Evolutionary conservation across 2,329 filamentous ascomycete species (phyloP).

Genomic region (Lecanoromycetidae sp.): DNA sequence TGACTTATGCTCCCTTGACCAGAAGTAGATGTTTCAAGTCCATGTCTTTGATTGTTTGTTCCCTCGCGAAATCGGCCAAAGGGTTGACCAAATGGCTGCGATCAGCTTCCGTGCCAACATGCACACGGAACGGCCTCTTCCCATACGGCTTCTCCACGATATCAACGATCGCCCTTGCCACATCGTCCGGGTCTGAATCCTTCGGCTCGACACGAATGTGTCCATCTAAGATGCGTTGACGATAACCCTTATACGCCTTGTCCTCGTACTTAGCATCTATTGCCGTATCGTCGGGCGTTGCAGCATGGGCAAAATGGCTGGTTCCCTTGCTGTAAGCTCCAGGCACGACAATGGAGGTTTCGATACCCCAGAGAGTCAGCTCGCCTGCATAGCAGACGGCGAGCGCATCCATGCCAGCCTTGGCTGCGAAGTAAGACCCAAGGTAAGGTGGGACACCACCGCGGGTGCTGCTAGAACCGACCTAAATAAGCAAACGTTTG

Average conservation of each 20-base stretch:
- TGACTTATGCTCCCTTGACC: not conserved
- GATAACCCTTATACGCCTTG: not conserved
- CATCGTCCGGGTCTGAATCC: not conserved
- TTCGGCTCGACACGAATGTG: not conserved
- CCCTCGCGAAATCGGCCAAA: not conserved
- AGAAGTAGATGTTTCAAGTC: not conserved
- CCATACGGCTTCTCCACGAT: not conserved
- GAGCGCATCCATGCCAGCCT: conserved; percentile 16
- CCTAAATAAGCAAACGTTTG: conserved; percentile 13
- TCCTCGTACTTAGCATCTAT: conserved; percentile 9
- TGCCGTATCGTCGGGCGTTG: conserved; percentile 3
- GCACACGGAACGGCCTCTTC: not conserved
- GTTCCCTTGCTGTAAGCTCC: conserved; percentile 16
- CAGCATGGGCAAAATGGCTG: conserved; percentile 13
- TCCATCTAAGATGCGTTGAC: not conserved
- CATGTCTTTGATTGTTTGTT: not conserved
- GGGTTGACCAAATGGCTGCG: not conserved
- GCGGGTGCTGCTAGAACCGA: conserved; percentile 10
- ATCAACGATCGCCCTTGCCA: not conserved
- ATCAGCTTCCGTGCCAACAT: not conserved
- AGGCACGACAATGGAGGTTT: conserved; percentile 15
- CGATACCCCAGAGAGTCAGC: conserved; percentile 13
- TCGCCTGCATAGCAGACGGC: conserved; percentile 11
- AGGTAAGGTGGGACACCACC: too few species aligned
- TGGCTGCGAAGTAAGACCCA: conserved; percentile 16